Percentiles rank a stretch among this genome's conserved stretches.
These are phyloP conservation scores for Tilletia horrida DNA, from an alignment of 1,284 basidiomycete species.

Conservation along the genomic window DNA sequence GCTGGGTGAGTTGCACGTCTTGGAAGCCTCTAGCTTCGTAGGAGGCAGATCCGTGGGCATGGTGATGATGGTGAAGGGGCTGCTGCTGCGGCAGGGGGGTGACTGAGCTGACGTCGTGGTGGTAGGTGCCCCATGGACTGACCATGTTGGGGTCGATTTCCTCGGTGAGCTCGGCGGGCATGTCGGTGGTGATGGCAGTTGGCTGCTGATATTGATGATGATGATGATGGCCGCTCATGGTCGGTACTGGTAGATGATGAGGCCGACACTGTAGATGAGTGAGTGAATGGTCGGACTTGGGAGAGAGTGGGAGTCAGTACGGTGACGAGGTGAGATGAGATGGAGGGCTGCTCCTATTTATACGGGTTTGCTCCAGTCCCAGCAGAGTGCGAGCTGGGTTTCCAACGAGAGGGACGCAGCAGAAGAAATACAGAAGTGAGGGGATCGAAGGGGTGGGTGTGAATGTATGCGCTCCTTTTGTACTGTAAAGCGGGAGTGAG, in stretches of 20 bases:
- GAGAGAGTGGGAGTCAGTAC: no score
- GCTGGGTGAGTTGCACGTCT: background rate
- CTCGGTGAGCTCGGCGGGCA: background rate
- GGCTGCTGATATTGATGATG: background rate
- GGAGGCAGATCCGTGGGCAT: background rate
- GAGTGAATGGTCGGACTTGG: no score
- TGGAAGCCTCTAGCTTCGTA: conserved; percentile 15
- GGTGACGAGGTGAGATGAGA: no score
- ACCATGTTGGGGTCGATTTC: conserved; percentile 11
- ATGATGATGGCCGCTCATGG: background rate
- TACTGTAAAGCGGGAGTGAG: no score
- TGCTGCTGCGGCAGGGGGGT: conserved; percentile 1
- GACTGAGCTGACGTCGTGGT: background rate
- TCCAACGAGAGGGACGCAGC: no score
- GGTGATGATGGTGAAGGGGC: background rate
- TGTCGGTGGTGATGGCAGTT: conserved; percentile 2
- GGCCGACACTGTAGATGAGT: no score
- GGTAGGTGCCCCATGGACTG: conserved; percentile 5
- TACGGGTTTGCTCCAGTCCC: no score
- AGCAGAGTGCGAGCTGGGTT: no score
- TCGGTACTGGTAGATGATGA: background rate
- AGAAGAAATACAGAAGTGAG: no score
- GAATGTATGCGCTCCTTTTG: no score
- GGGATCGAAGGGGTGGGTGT: no score
- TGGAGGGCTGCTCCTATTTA: no score